Evolutionary conservation across 2,329 filamentous ascomycete genomes (phyloP).

Genomic region (Dothidotthia symphoricarpi): DNA sequence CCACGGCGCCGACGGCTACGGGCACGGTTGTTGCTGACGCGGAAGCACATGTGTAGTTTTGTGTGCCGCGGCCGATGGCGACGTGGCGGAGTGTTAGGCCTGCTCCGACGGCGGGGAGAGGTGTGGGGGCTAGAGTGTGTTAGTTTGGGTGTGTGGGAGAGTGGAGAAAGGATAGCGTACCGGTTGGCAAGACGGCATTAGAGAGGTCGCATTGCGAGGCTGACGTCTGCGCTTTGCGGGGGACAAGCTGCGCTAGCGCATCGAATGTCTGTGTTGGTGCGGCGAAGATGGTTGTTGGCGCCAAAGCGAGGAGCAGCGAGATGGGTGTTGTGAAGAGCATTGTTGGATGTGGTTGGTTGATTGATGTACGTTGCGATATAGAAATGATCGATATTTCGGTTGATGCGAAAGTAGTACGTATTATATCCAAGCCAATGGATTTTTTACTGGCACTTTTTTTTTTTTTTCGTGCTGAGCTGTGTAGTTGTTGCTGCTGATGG

Average conservation of each 20-base stretch:
- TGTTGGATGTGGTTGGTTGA: slow-evolving; percentile 2
- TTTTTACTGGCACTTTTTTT: too few species aligned
- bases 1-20: slow-evolving; percentile 68
- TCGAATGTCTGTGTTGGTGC: slow-evolving; percentile 29
- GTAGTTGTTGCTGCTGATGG: too few species aligned
- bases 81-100: slow-evolving; percentile 72
- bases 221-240: slow-evolving; percentile 18
- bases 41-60: slow-evolving; percentile 85
- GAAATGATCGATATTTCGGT: too few species aligned
- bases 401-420: neutral
- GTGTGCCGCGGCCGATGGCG: slow-evolving; percentile 80
- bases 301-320: slow-evolving; percentile 35
- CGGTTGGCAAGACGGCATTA: slow-evolving; percentile 28
- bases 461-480: too few species aligned
- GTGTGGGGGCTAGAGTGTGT: slow-evolving; percentile 49
- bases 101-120: slow-evolving; percentile 59
- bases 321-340: slow-evolving; percentile 39
- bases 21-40: slow-evolving; percentile 61
- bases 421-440: slow-evolving; percentile 1
- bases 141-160: slow-evolving; percentile 8
- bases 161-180: slow-evolving; percentile 21
- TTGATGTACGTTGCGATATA: neutral
- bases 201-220: slow-evolving; percentile 32
- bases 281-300: slow-evolving; percentile 34
- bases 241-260: slow-evolving; percentile 22